Evolutionary conservation across 495 filamentous ascomycete genomes (phyloP).

Genomic region (Neurospora sp.): DNA sequence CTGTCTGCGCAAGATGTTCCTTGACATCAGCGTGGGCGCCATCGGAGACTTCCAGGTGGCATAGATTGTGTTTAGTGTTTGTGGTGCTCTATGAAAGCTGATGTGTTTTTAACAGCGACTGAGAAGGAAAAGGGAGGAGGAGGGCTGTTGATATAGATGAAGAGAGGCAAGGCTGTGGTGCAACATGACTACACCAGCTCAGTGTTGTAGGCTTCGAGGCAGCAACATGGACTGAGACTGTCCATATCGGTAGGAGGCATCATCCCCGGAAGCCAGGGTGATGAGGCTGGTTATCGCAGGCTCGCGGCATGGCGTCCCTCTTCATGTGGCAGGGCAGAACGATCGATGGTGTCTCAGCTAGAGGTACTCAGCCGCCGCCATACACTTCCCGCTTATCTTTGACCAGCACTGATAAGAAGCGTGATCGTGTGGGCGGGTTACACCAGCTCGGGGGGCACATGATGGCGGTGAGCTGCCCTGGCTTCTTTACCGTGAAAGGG

Average conservation of each 20-base stretch:
- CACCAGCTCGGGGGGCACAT: no score
- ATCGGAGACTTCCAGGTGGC: not conserved
- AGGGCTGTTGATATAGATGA: not conserved
- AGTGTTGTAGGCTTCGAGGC: not conserved
- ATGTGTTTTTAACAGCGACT: not conserved
- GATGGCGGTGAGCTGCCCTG: no score
- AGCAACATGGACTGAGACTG: not conserved
- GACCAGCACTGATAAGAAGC: no score
- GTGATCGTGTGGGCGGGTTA: no score
- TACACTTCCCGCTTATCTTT: no score
- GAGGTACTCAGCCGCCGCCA: no score
- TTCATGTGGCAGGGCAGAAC: not conserved
- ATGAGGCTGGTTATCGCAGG: not conserved
- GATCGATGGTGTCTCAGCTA: no score
- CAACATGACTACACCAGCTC: not conserved
- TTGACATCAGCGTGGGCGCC: not conserved
- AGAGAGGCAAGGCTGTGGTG: not conserved
- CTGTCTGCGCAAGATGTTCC: not conserved
- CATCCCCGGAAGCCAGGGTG: not conserved
- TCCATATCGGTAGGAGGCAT: not conserved
- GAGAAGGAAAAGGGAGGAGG: not conserved
- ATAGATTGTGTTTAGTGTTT: fast-evolving
- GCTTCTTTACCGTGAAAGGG: not conserved
- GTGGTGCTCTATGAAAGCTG: not conserved
- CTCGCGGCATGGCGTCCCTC: not conserved